Evolutionary conservation across 257 asterid genomes (phyloP).

Genomic region (Cordia subcordata): DNA sequence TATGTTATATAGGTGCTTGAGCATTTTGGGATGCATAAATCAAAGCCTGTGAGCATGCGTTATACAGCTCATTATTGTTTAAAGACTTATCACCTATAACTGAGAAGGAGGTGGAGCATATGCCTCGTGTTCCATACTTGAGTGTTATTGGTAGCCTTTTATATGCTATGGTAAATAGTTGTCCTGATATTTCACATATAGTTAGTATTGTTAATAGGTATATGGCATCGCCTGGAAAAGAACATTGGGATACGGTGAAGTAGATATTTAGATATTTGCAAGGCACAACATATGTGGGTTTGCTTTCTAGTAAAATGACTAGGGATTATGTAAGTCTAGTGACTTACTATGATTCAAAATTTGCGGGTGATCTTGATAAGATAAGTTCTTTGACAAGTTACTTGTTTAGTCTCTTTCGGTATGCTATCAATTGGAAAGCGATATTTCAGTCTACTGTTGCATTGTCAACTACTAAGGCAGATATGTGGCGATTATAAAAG

Average conservation of each 20-base stretch:
- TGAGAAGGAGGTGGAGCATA: too few relatives aligned
- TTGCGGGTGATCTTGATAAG: not conserved
- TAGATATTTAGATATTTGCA: not conserved
- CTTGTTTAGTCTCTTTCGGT: not conserved
- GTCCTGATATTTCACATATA: too few relatives aligned
- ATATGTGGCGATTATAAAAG: constrained; percentile 6
- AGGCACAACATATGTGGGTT: not conserved
- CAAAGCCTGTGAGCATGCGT: too few relatives aligned
- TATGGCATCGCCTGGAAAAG: too few relatives aligned
- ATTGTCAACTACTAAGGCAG: not conserved
- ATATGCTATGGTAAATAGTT: too few relatives aligned
- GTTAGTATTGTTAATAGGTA: too few relatives aligned
- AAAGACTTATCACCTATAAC: too few relatives aligned
- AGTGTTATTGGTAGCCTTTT: too few relatives aligned
- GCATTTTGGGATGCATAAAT: too few relatives aligned
- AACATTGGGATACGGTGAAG: too few relatives aligned
- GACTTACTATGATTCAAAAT: not conserved
- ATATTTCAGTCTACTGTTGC: not conserved
- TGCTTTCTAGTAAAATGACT: not conserved
- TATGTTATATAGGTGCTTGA: not conserved
- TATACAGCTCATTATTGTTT: too few relatives aligned
- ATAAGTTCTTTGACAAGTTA: not conserved
- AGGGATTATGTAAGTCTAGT: not conserved
- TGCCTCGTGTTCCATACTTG: too few relatives aligned
- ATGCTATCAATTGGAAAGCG: not conserved